Percentiles rank a stretch among this genome's conserved stretches.
Conservation (phyloP, 2,329 filamentous ascomycete species). For the Colletotrichum sp. region DNA sequence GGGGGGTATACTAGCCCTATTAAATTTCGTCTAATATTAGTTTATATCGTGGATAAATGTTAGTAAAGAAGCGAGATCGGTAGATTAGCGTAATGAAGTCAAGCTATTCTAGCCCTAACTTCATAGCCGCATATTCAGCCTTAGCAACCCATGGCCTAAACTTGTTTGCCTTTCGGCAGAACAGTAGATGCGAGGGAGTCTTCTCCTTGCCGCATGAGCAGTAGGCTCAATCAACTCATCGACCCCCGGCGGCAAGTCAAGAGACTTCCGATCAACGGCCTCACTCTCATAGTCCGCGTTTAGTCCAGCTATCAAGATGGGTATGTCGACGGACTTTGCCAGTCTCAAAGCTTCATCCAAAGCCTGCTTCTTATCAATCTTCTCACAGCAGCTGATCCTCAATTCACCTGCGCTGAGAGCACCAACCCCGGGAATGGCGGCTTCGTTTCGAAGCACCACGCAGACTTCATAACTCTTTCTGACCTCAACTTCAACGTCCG, state of each 20-base stretch:
- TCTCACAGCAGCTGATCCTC: not conserved
- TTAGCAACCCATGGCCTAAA: too few species aligned
- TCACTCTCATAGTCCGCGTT: slow-evolving; percentile 50
- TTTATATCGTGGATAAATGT: too few species aligned
- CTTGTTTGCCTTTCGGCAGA: too few species aligned
- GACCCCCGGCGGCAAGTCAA: slow-evolving; percentile 64
- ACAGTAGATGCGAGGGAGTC: too few species aligned
- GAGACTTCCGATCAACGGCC: slow-evolving; percentile 70
- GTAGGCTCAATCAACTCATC: slow-evolving; percentile 62
- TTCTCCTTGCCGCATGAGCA: too few species aligned
- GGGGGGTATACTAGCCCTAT: too few species aligned
- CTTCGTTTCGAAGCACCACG: not conserved
- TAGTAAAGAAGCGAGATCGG: too few species aligned
- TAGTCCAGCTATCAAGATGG: slow-evolving; percentile 58
- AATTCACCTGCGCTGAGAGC: not conserved
- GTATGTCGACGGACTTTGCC: slow-evolving; percentile 62
- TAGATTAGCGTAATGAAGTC: too few species aligned
- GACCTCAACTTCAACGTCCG: slow-evolving; percentile 48
- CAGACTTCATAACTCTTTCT: not conserved
- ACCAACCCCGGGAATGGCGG: not conserved
- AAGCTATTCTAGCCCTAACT: too few species aligned
- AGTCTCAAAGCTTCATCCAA: slow-evolving; percentile 26
- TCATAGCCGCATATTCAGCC: too few species aligned
- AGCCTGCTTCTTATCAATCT: slow-evolving; percentile 1
- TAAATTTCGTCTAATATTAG: too few species aligned